Conservation (phyloP, 495 filamentous ascomycete species). For the Tuber melanosporum region DNA sequence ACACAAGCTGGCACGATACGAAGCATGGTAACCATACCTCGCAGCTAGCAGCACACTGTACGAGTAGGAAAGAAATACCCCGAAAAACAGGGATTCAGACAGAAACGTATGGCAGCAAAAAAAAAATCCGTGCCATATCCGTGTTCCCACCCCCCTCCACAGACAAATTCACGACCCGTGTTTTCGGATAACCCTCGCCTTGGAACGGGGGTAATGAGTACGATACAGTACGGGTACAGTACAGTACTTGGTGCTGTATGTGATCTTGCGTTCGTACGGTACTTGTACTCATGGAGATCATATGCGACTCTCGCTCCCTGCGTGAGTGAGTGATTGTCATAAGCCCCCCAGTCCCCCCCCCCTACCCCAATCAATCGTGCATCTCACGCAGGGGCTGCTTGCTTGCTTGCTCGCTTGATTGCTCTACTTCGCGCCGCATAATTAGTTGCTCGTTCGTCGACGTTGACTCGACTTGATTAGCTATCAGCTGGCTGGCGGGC, state of each 20-base stretch:
- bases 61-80: not conserved
- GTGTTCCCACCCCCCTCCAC: not conserved
- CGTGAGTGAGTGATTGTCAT: not conserved
- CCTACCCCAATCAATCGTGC: not conserved
- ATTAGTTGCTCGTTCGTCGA: not conserved
- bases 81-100: not conserved
- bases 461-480: no score
- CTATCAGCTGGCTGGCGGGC: no score
- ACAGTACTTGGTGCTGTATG: not conserved
- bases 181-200: not conserved
- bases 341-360: not conserved
- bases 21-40: not conserved
- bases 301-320: not conserved
- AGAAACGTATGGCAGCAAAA: not conserved
- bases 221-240: no score
- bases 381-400: not conserved
- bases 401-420: not conserved
- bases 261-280: not conserved
- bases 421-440: not conserved
- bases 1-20: not conserved
- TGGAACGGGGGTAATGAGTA: no score
- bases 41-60: not conserved
- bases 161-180: not conserved
- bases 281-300: not conserved
- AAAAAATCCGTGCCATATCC: not conserved